Percentiles rank a stretch among this genome's conserved stretches.
These are phyloP conservation scores for Phycomyces nitens DNA, from an alignment of 192 early-diverging fungal species.

Conservation along the genomic window DNA sequence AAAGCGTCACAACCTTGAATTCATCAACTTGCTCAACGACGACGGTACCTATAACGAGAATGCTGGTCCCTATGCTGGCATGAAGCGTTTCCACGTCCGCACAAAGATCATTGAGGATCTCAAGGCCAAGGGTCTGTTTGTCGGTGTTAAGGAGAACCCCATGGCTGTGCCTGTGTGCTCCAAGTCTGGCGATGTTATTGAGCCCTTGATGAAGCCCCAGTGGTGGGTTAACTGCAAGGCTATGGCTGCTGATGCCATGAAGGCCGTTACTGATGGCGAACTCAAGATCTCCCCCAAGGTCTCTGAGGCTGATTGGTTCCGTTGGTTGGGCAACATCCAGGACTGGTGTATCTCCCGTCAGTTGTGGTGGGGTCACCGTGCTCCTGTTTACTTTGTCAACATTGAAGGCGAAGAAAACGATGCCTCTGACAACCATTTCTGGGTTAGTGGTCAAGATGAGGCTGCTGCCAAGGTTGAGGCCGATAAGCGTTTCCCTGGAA, in stretches of 20 bases:
- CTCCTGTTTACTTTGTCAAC: conserved; percentile 93
- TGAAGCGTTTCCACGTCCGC: conserved; percentile 93
- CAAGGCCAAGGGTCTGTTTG: conserved; percentile 85
- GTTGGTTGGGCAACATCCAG: conserved; percentile 92
- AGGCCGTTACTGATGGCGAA: conserved; percentile 75
- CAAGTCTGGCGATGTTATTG: conserved; percentile 91
- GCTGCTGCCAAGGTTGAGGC: conserved; percentile 77
- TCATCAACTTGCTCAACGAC: conserved; percentile 97
- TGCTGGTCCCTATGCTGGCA: conserved; percentile 81
- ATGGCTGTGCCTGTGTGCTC: conserved; percentile 90
- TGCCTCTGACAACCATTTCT: conserved; percentile 61
- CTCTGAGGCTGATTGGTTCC: conserved; percentile 93
- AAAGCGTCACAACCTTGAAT: conserved; percentile 89
- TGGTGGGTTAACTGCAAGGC: conserved; percentile 96
- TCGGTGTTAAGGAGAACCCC: conserved; percentile 82
- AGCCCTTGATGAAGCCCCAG: conserved; percentile 98
- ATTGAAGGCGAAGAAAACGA: conserved; percentile 60
- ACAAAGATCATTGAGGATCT: conserved; percentile 82
- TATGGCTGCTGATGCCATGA: conserved; percentile 80
- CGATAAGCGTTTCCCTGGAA: conserved; percentile 71
- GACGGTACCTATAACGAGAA: conserved; percentile 92
- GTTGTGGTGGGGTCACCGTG: conserved; percentile 98
- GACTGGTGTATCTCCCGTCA: conserved; percentile 99
- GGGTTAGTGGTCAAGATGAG: conserved; percentile 83
- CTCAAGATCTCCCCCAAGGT: conserved; percentile 80